Evolutionary conservation across 345 rosid species (phyloP).

Genomic region (Eucalyptus cladocalyx): DNA sequence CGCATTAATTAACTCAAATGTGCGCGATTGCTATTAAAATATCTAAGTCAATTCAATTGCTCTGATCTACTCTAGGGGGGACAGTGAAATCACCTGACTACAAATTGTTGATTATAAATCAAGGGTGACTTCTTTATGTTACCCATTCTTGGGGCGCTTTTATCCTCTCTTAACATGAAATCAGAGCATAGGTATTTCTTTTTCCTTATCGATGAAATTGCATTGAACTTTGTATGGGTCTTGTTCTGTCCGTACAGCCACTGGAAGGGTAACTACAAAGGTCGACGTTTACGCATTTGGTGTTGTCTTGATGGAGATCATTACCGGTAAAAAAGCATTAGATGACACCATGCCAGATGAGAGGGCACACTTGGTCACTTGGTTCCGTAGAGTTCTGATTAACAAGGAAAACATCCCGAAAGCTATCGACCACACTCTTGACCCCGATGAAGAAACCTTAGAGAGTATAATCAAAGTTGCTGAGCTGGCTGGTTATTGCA

Average conservation of each 20-base stretch:
- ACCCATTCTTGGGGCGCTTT: neutral
- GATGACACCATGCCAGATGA: constrained; percentile 63
- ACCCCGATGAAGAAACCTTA: constrained; percentile 47
- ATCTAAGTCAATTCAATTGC: neutral
- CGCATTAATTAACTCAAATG: neutral
- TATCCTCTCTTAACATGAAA: neutral
- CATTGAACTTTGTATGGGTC: neutral
- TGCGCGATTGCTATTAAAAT: neutral
- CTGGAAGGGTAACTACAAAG: constrained; percentile 88
- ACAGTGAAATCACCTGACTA: neutral
- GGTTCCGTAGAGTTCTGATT: constrained; percentile 58
- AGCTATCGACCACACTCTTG: constrained; percentile 43
- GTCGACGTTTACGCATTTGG: constrained; percentile 89
- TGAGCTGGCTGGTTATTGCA: constrained; percentile 92
- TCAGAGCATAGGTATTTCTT: neutral
- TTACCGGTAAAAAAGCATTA: constrained; percentile 77
- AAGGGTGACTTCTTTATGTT: neutral
- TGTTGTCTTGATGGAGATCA: constrained; percentile 76
- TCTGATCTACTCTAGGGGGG: neutral
- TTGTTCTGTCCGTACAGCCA: constrained; percentile 31
- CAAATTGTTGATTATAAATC: neutral
- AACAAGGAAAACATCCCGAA: constrained; percentile 57
- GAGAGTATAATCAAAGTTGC: constrained; percentile 52
- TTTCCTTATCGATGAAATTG: neutral
- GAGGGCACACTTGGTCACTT: constrained; percentile 59